Percentiles rank a stretch among this genome's conserved stretches.
phyloP scores from a whole-genome alignment of 257 asterid species.

The Penstemon newberryi region DNA sequence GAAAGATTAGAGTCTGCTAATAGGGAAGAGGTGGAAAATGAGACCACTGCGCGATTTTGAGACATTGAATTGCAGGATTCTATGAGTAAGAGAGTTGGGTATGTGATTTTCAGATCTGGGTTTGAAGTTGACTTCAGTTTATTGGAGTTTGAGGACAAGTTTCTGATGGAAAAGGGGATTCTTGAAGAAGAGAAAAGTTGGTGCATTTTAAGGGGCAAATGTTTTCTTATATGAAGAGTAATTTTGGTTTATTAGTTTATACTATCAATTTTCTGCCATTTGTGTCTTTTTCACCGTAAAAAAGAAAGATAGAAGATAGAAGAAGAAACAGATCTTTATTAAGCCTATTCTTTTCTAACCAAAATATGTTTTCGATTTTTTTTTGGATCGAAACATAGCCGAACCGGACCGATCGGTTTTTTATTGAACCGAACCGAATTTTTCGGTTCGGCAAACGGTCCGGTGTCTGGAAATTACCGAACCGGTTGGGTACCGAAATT shows the following conservation, averaged over 20 bases:
- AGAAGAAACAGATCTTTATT: too few species aligned
- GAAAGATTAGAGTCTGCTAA: conserved; percentile 68
- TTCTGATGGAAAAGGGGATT: conserved; percentile 2
- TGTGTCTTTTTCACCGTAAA: too few species aligned
- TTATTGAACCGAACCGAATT: too few species aligned
- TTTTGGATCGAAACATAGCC: too few species aligned
- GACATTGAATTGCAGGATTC: conserved; percentile 77
- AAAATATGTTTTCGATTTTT: too few species aligned
- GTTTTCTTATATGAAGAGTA: conserved; percentile 19
- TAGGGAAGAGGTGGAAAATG: conserved; percentile 63
- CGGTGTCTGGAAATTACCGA: too few species aligned
- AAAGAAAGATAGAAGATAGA: too few species aligned
- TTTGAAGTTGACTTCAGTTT: conserved; percentile 64
- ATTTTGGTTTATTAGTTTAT: background rate
- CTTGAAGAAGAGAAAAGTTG: conserved; percentile 10
- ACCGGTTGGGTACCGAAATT: too few species aligned
- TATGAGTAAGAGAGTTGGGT: conserved; percentile 74
- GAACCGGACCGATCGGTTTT: too few species aligned
- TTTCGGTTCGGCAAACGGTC: too few species aligned
- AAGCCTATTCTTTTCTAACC: too few species aligned
- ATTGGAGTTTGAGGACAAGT: conserved; percentile 38
- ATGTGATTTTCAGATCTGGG: conserved; percentile 56
- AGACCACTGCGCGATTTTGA: conserved; percentile 66
- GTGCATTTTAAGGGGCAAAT: background rate
- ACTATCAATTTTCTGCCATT: too few species aligned